Evolutionary conservation across 164 flowering plant genomes (phyloP).

Genomic region (Santalum album): DNA sequence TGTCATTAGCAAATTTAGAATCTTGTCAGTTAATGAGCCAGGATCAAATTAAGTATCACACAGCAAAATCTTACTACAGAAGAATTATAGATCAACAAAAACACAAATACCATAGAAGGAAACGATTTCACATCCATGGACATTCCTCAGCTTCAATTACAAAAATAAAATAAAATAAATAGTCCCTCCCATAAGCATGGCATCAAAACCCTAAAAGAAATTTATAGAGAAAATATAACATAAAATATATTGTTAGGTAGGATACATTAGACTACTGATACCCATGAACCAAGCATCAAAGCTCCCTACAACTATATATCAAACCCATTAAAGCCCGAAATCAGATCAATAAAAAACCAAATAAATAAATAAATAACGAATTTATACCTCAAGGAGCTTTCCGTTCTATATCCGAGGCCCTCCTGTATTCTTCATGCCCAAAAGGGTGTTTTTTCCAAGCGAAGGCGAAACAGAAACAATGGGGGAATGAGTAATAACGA

Average conservation of each 20-base stretch:
- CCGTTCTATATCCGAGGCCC: not conserved
- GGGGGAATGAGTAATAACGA: not conserved
- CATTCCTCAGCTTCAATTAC: too few species aligned
- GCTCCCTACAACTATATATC: conserved; percentile 11
- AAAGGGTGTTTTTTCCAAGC: conserved; percentile 13
- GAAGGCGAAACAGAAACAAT: not conserved
- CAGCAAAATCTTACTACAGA: too few species aligned
- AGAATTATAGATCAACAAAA: too few species aligned
- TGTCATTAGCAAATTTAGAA: not conserved
- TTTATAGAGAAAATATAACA: not conserved
- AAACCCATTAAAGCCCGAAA: too few species aligned
- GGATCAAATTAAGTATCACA: too few species aligned
- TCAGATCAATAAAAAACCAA: conserved; percentile 3
- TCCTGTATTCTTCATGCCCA: conserved; percentile 9
- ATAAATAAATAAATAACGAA: conserved; percentile 5
- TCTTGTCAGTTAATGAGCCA: not conserved
- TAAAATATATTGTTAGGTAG: conserved; percentile 12
- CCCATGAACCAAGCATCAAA: conserved; percentile 21
- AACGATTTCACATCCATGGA: not conserved
- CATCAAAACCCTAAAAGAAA: conserved; percentile 15
- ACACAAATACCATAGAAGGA: too few species aligned
- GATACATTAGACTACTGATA: conserved; percentile 9
- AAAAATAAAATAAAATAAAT: conserved; percentile 11
- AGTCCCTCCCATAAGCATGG: not conserved
- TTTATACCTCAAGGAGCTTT: conserved; percentile 7